phyloP scores from a whole-genome alignment of 2,329 filamentous ascomycete genomes.

The Fusarium duplospermum region DNA sequence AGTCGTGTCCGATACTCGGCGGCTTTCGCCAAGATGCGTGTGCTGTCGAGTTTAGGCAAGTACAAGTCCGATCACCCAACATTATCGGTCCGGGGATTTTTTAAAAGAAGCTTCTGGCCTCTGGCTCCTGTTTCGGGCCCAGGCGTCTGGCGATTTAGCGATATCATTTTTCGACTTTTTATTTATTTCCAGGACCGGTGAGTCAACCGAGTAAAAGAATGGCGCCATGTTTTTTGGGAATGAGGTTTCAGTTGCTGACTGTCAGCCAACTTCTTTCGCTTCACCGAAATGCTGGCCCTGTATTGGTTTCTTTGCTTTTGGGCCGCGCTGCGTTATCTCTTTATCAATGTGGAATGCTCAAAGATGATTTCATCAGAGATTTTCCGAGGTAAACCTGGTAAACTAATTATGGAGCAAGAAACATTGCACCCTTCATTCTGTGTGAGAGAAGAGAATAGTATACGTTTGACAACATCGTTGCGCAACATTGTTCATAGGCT shows the following conservation, averaged over 20 bases:
- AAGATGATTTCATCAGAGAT: neutral
- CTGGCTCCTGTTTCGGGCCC: neutral
- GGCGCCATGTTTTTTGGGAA: neutral
- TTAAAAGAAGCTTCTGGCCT: neutral
- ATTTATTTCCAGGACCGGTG: neutral
- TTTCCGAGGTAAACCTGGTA: neutral
- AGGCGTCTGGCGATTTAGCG: neutral
- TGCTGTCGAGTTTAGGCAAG: neutral
- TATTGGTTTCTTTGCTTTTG: neutral
- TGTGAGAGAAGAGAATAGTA: neutral
- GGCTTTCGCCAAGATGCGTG: neutral
- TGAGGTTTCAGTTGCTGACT: neutral
- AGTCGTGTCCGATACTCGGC: neutral
- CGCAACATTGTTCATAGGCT: too few relatives aligned
- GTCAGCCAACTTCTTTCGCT: constrained; percentile 1
- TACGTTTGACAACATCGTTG: neutral
- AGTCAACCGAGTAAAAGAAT: neutral
- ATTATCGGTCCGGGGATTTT: neutral
- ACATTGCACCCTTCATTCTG: neutral
- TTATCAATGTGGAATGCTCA: neutral
- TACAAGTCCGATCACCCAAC: constrained; percentile 2
- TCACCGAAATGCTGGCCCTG: neutral
- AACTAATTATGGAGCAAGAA: neutral
- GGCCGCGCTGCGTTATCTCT: neutral
- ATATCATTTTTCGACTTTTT: neutral